Evolutionary conservation across 768 basidiomycete genomes (phyloP).

Genomic region (Podaxis sp.): DNA sequence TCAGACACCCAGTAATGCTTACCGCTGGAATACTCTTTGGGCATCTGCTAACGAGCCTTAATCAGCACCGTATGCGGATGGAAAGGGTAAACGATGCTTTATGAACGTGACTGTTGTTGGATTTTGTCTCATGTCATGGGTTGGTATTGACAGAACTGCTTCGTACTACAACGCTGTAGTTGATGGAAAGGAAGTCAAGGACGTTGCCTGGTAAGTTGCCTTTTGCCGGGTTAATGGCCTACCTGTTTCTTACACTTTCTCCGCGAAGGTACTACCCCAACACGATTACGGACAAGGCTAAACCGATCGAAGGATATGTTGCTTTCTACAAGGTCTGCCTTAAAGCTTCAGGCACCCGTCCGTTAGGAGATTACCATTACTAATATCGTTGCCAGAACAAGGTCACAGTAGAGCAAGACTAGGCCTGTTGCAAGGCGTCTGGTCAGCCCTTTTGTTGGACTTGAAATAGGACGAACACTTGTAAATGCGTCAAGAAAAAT

Average conservation of each 20-base stretch:
- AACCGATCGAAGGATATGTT: slow-evolving; percentile 62
- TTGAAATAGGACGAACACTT: too few relatives aligned
- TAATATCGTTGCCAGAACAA: slow-evolving; percentile 32
- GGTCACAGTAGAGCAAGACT: slow-evolving; percentile 30
- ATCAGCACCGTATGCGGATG: slow-evolving; percentile 58
- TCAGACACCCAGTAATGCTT: slow-evolving; percentile 46
- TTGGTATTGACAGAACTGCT: slow-evolving; percentile 43
- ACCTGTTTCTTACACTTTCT: background rate
- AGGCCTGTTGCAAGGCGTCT: background rate
- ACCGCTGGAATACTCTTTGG: background rate
- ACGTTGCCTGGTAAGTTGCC: slow-evolving; percentile 63
- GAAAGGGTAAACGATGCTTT: slow-evolving; percentile 58
- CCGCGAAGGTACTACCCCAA: slow-evolving; percentile 64
- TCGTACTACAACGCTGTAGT: slow-evolving; percentile 63
- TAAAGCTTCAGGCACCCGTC: background rate
- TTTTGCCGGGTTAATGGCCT: background rate
- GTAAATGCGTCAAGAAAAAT: too few relatives aligned
- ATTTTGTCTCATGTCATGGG: background rate
- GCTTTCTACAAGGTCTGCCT: slow-evolving; percentile 76
- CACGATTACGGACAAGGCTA: slow-evolving; percentile 52
- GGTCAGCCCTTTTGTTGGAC: background rate
- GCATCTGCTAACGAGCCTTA: background rate
- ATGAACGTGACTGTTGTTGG: background rate
- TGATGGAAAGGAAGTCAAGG: slow-evolving; percentile 43
- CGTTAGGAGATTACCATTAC: background rate